Evolutionary conservation across 176 grass and related monocot genomes (phyloP), one percentile per base, ranked within the genome.

Genomic region (Zoysia japonica): DNA sequence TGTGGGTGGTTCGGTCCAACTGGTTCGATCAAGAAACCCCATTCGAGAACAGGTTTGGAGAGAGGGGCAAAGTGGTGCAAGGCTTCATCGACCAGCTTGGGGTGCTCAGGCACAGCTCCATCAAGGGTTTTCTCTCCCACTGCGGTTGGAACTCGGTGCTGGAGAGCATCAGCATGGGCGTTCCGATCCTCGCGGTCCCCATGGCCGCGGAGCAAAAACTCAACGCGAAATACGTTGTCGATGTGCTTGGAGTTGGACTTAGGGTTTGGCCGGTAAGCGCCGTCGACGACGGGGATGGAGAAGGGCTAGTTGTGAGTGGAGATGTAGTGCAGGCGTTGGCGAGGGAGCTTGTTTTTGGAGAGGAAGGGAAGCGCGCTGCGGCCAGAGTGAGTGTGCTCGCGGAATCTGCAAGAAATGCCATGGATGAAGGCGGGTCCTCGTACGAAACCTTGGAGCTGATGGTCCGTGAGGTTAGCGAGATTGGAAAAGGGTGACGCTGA

Each of bases 71-170:
- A 38, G 57, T 91, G 17, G 67, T 86, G 0, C 53, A 12, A 12
- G 42, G 87, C 2, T 88, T 87, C 53, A 69, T 90, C 11, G 56
- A 90, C 74, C 85, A 93, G 36, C 5, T 61, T 5, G 52, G 67
- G 13, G 67, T 90, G 0, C 40, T 93, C 0, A 2, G 52, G 0
- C 88, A 93, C 45, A 66, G 78, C 15, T 20, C 81, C 0, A 38
- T 84, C 4, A 63, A 51, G 0, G 85, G 75, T 1, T 86, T 90
- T 7, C 74, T 94, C 42, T 88, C 71, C 0, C 91, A 91, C 36
- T 91, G 86, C 10, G 91, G 91, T 3, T 89, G 88, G 86, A 91
- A 91, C 79, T 91, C 76, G 0, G 76, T 94, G 15, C 36, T 86
- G 4, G 91, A 94, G 63, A 90, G 85, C 36, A 53, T 87, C 9